These are phyloP conservation scores for Metarhizium brunneum DNA, from an alignment of 2,329 filamentous ascomycete species.

Conservation along the genomic window DNA sequence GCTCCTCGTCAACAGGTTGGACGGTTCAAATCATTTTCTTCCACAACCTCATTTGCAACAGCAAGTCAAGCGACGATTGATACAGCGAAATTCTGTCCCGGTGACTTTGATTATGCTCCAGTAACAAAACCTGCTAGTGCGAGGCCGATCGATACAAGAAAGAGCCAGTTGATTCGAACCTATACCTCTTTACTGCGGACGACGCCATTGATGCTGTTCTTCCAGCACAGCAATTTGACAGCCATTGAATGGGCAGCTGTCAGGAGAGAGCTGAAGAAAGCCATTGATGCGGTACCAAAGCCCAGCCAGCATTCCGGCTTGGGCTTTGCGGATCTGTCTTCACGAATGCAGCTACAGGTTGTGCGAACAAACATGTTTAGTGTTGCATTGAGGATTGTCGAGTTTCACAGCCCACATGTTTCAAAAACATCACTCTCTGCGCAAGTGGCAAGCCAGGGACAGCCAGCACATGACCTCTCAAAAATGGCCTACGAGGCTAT, in stretches of 20 bases:
- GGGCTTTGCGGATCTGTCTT: slow-evolving; percentile 38
- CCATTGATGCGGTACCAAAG: slow-evolving; percentile 31
- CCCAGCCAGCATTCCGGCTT: slow-evolving; percentile 14
- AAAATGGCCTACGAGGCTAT: slow-evolving; percentile 40
- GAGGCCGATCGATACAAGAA: slow-evolving; percentile 76
- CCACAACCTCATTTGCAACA: slow-evolving; percentile 13
- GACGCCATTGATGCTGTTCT: slow-evolving; percentile 75
- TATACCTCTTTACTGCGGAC: slow-evolving; percentile 85
- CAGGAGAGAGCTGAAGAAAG: slow-evolving; percentile 32
- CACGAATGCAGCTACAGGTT: slow-evolving; percentile 66
- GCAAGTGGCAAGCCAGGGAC: slow-evolving; percentile 19
- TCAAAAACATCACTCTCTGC: slow-evolving; percentile 23
- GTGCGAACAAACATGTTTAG: slow-evolving; percentile 85
- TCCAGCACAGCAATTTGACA: slow-evolving; percentile 61
- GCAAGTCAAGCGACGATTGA: not conserved
- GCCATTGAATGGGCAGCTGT: slow-evolving; percentile 52
- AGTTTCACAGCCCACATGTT: slow-evolving; percentile 59
- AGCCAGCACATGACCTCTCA: slow-evolving; percentile 43
- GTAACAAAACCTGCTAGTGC: slow-evolving; percentile 69
- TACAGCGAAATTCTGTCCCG: slow-evolving; percentile 7
- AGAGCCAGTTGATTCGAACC: slow-evolving; percentile 76
- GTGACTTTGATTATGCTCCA: slow-evolving; percentile 43
- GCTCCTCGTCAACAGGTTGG: not conserved
- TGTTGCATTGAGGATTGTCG: slow-evolving; percentile 73
- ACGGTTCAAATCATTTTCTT: slow-evolving; percentile 10